Percentiles rank a stretch among this genome's conserved stretches.
phyloP scores from a whole-genome alignment of 139 green algal genomes.

The Coelastrella sp. region DNA sequence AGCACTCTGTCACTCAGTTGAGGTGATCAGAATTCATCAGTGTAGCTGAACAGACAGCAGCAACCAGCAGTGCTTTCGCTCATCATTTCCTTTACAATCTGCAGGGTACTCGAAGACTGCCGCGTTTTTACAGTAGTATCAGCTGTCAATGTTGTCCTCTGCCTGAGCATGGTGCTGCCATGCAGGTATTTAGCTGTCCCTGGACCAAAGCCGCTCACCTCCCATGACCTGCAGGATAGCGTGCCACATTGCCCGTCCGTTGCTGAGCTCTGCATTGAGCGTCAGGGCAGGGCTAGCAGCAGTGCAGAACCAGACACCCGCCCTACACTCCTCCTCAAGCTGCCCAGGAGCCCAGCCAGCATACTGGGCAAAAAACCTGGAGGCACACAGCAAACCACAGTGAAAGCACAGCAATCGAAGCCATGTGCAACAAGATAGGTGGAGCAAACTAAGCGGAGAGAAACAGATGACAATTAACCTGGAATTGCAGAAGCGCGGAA shows the following conservation, averaged over 20 bases:
- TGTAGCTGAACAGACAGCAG: background rate
- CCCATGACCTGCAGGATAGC: constrained; percentile 37
- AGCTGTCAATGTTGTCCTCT: no score
- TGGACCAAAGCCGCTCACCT: constrained; percentile 9
- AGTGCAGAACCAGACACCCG: constrained; percentile 44
- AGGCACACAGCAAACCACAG: background rate
- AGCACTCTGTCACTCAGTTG: no score
- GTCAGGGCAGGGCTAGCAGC: constrained; percentile 41
- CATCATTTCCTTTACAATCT: no score
- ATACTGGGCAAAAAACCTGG: constrained; percentile 45
- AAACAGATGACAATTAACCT: no score
- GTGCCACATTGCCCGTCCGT: constrained; percentile 35
- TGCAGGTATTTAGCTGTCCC: background rate
- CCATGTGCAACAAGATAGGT: no score
- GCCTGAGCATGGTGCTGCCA: no score
- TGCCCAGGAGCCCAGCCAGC: constrained; percentile 43
- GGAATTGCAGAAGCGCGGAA: no score
- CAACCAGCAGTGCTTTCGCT: no score
- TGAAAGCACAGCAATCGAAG: background rate
- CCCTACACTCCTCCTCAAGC: constrained; percentile 35
- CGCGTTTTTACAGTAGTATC: no score
- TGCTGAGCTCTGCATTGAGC: constrained; percentile 29
- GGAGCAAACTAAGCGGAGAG: no score
- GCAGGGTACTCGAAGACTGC: no score
- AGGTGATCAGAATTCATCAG: background rate